Base-by-base conservation (phyloP, 495 filamentous ascomycete genomes). In the Apiosordaria backusii region DNA sequence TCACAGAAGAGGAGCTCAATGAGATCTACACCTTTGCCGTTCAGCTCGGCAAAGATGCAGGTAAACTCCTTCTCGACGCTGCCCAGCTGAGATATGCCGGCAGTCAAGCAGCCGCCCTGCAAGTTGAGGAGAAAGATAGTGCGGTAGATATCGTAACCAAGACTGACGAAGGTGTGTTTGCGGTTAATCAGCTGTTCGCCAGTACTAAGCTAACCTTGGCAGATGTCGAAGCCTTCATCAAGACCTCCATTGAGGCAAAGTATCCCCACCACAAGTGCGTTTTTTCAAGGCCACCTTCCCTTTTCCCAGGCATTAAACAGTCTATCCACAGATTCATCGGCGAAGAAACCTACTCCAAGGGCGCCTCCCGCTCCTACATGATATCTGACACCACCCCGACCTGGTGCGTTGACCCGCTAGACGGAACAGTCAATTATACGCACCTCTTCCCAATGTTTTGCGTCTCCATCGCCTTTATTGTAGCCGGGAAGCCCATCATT, bases 371-470 rank as follows among this genome's bases (percentile, higher is more conserved):
- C 69, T 78, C 86, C 24, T 91, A 91, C 68, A 81, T 90, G 4
- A 86, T 91, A 67, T 75, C 78, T 55, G 22, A 60, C 6, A n/a
- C 63, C 18, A 57, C 63, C 1, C 89, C 88, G 54, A 91, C 87
- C 65, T 91, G 88, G 88, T 86, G 84, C 71, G 81, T 90, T 50
- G 88, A 91, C 71, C 87, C 88, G 6, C 75, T 90, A 54, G 87
- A 91, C 67, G 88, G 88, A 70, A 91, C 88, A 16, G 87, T 90
- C 62, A 90, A 90, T 76, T 90, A 88, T 75, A 89, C 85, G 16
- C 88, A 91, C 74, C 77, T 89, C 15, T 89, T 89, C 76, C 88
- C 87, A 59, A 88, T 89, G 86, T 90, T 89, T 79, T 91, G 88
- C 72, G 83, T 89, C 67, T 86, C 83, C 27, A 89, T 90, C 73